Conservation (phyloP, 1,284 basidiomycete genomes). For the Meira miltonrushii region DNA sequence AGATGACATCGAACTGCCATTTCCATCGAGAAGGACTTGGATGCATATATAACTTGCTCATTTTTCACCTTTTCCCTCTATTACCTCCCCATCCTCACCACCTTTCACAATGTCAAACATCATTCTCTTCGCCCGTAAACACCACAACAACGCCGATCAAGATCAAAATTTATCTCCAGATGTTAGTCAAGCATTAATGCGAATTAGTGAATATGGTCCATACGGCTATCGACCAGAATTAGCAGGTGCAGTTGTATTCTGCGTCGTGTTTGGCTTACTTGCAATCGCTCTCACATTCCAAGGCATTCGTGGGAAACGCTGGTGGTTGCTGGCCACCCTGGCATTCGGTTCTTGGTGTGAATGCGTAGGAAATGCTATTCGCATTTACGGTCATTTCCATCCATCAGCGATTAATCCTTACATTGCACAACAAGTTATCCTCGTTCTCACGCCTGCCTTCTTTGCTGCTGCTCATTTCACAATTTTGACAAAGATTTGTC, state of each 20-base stretch:
- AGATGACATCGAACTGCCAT: too few species aligned
- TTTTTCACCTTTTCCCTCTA: too few species aligned
- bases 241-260: slow-evolving; percentile 17
- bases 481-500: slow-evolving; percentile 18
- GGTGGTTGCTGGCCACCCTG: slow-evolving; percentile 18
- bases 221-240: slow-evolving; percentile 21
- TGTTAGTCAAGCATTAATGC: not conserved
- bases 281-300: slow-evolving; percentile 12
- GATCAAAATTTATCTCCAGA: too few species aligned
- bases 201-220: slow-evolving; percentile 7
- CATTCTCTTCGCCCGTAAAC: too few species aligned
- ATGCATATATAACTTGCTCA: too few species aligned
- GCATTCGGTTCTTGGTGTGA: not conserved
- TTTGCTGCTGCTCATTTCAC: slow-evolving; percentile 33
- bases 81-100: too few species aligned
- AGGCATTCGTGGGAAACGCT: slow-evolving; percentile 15
- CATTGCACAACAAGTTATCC: slow-evolving; percentile 27
- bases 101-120: too few species aligned
- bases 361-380: slow-evolving; percentile 4
- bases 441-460: slow-evolving; percentile 31
- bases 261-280: slow-evolving; percentile 13
- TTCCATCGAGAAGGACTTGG: too few species aligned
- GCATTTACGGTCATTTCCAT: slow-evolving; percentile 25
- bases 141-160: too few species aligned
- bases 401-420: slow-evolving; percentile 18